Conservation (phyloP, 306 rosid species). For the Benincasa hispida region DNA sequence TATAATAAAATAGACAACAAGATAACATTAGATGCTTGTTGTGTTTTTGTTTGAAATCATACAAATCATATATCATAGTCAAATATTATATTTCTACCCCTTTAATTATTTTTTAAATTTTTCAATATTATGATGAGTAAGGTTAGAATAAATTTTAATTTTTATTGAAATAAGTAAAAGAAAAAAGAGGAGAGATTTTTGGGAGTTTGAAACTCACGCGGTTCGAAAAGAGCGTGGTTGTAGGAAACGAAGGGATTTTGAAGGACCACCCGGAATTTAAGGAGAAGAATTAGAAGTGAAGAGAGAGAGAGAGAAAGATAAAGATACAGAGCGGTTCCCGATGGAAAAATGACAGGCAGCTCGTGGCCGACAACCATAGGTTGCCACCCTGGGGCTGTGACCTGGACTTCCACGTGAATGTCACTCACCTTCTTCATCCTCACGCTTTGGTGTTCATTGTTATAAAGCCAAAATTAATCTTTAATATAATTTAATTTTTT, state of each 20-base stretch:
- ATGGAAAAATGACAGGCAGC: constrained; percentile 12
- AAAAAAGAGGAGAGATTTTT: not conserved
- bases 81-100: not conserved
- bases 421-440: not conserved
- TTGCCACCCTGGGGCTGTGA: constrained; percentile 7
- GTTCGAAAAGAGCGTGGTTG: not conserved
- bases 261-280: constrained; percentile 25
- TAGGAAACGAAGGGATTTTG: not conserved
- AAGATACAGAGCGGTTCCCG: constrained; percentile 15
- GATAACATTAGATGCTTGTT: not conserved
- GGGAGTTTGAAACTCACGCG: constrained; percentile 12
- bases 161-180: not conserved
- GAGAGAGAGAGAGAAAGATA: not conserved
- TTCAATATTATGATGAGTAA: not conserved
- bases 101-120: not conserved
- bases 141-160: not conserved
- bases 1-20: not conserved
- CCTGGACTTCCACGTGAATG: constrained; percentile 24
- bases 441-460: not conserved
- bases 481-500: not conserved
- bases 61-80: not conserved
- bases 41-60: not conserved
- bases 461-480: not conserved
- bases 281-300: constrained; percentile 15
- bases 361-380: constrained; percentile 48